Evolutionary conservation across 2,329 filamentous ascomycete genomes (phyloP).

Genomic region (Xylariaceae sp.): DNA sequence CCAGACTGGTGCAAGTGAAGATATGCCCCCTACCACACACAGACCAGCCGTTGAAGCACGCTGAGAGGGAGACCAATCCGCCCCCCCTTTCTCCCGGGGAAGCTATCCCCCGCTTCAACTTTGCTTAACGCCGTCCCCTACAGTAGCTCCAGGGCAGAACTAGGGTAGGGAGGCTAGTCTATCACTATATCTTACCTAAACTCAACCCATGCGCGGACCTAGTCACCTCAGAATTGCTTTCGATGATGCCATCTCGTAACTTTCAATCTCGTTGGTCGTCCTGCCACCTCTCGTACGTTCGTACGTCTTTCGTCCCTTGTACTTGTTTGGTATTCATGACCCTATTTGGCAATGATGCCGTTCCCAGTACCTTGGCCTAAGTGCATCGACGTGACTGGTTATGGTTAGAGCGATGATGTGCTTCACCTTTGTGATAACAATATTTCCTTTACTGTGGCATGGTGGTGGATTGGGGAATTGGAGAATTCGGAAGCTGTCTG

Average conservation of each 20-base stretch:
- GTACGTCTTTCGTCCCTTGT: slow-evolving; percentile 2
- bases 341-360: slow-evolving; percentile 1
- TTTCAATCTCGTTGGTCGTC: slow-evolving; percentile 26
- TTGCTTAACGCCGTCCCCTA: no score
- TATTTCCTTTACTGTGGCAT: neutral
- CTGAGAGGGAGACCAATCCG: no score
- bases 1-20: no score
- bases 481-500: slow-evolving; percentile 4
- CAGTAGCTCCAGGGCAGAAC: no score
- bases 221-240: slow-evolving; percentile 32
- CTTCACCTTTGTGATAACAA: neutral
- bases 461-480: slow-evolving; percentile 4
- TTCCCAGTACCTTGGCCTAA: slow-evolving; percentile 14
- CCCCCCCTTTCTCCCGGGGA: no score
- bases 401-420: slow-evolving; percentile 12
- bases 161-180: no score
- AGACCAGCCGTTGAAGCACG: no score
- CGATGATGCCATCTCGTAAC: slow-evolving; percentile 34
- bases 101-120: no score
- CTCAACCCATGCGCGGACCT: slow-evolving; percentile 13
- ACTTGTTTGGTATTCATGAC: slow-evolving; percentile 1
- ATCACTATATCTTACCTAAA: neutral
- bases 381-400: neutral
- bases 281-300: neutral
- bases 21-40: no score